Evolutionary conservation across 1,284 basidiomycete species (phyloP), one percentile per base, ranked within the genome.

Genomic region (Singerocomus rubriflavus): DNA sequence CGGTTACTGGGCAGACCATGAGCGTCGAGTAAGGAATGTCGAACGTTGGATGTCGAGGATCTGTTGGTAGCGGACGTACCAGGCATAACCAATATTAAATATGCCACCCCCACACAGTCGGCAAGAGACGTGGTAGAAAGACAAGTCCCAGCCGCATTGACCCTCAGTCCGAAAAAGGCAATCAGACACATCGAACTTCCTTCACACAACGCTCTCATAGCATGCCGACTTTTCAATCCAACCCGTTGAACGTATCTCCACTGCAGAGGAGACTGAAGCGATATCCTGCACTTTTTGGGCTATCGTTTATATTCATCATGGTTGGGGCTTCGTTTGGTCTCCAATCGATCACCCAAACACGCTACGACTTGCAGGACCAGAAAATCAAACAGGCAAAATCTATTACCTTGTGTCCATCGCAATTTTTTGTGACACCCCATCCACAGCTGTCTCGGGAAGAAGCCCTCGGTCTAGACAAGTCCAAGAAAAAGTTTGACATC

Each of bases 241-340:
- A 77, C 53, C 75, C 85, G 6, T 64, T 81, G 48, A 77, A 72
- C 41, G 63, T 73, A 6, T 69, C 76, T 1, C 66, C 71, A 2
- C 57, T 81, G 13, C 78, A 81, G 60, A 65, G 49, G 12, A 65
- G 65, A 3, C 63, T 88, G 12, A 74, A 77, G 52, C 80, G 74
- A 54, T 70, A 88, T 61, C 89, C 88, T 0, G 73, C 73, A 2
- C 58, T 86, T 6, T 98, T 98, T 58, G 95, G 95, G 7, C 69
- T 95, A 2, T 93, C 95, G 0, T 98, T 98, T 71, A 57, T 97
- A 17, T 67, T 86, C 51, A 76, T 95, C 62, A 88, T 98, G 66
- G 91, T 98, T 54, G 84, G 79, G 8, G 86, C 91, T 13, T 93
- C 89, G n/a, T 98, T 88, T 64, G 93, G 83, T 2, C 74, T 99